Conservation (phyloP, 179 eudicot species). For the Corrigiola litoralis region DNA sequence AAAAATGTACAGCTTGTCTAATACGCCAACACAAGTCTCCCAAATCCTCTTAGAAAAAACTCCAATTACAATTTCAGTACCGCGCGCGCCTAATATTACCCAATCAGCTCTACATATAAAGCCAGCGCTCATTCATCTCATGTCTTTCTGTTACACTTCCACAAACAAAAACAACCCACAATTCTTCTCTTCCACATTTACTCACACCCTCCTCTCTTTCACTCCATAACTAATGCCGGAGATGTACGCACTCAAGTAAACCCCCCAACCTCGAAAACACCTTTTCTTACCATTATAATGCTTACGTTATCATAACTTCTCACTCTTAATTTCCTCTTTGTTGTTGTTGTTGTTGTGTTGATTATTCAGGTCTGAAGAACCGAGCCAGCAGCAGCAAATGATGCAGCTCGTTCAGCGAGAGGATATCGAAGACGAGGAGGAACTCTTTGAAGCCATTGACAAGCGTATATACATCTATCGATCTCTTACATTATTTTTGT, state of each 20-base stretch:
- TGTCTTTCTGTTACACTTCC: too few species aligned
- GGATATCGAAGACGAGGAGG: conserved; percentile 88
- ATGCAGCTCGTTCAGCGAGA: conserved; percentile 85
- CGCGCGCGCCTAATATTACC: too few species aligned
- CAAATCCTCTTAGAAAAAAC: too few species aligned
- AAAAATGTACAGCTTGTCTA: too few species aligned
- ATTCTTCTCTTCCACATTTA: neutral
- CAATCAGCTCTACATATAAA: too few species aligned
- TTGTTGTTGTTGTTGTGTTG: neutral
- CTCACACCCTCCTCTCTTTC: neutral
- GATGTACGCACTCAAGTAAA: conserved; percentile 45
- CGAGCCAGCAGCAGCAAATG: conserved; percentile 78
- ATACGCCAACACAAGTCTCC: too few species aligned
- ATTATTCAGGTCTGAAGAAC: conserved; percentile 62
- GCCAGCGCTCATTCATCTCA: too few species aligned
- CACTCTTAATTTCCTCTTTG: neutral
- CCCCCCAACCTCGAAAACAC: neutral
- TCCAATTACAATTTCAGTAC: too few species aligned
- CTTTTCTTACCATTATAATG: neutral
- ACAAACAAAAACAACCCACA: too few species aligned
- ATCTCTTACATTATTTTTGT: neutral
- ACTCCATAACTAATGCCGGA: conserved; percentile 33
- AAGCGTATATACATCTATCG: conserved; percentile 40
- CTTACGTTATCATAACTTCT: neutral
- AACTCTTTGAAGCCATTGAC: conserved; percentile 83